Evolutionary conservation across 495 filamentous ascomycete species (phyloP), one percentile per base, ranked within the genome.

Genomic region (Cercophora scortea): DNA sequence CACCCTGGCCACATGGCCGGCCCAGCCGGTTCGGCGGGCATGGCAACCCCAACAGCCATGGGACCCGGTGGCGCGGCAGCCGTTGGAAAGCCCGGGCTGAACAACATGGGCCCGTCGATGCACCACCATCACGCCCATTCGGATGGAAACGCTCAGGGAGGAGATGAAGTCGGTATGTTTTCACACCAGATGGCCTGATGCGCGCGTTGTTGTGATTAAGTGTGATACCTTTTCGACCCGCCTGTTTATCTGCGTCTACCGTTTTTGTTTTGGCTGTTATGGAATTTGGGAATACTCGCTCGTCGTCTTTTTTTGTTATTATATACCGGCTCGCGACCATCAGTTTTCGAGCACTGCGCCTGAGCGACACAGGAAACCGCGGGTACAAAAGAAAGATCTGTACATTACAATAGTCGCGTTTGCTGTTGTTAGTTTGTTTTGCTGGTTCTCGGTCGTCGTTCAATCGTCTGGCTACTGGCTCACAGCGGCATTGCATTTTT

Each of bases 161-260:
- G 81, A 65, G 90, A 93, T 60, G 90, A 94, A 78, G 89, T 93
- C 77, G 88, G 91, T 89, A 95, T 95, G 90, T 92, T 88, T 76
- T 25, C 25, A 25, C 80, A 88, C 77, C 84, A 87, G 69, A 81
- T 86, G 78, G 87, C 73, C 79, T 75, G 61, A 64, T 66, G 61
- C 65, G 67, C 59, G 62, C 56, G 53, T 59, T 69, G 68, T 71
- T 77, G 74, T 69, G 69, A 67, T 72, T 71, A 66, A 71, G 72
- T 70, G 72, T 74, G 73, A 74, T 76, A 78, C 69, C 64, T 70
- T 62, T 63, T 66, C 63, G 44, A 63, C 51, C 54, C 59, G 49
- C 48, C 47, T 61, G 58, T 66, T 57, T 61, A 59, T 52, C 49
- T 56, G 53, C 48, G 42, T 42, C 41, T 47, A 52, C 36, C 43